Conservation (phyloP, 352 stramenopile species). For the Phytophthora kernoviae region DNA sequence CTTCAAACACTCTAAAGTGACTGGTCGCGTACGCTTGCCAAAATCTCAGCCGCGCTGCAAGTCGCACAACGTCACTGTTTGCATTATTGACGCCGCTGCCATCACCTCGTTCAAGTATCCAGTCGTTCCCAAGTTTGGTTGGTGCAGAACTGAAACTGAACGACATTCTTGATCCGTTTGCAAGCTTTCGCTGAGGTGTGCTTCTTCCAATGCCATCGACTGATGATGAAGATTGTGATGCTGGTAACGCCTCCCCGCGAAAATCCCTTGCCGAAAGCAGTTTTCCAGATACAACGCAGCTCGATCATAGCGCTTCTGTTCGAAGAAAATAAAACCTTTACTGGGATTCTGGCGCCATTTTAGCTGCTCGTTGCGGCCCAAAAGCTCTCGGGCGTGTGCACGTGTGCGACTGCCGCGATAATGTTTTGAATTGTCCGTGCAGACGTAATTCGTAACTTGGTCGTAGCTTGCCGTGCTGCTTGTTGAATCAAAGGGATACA, state of each 20-base stretch:
- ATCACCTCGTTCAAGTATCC: slow-evolving; percentile 20
- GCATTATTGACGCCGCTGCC: neutral
- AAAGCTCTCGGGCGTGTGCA: slow-evolving; percentile 37
- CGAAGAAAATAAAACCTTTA: slow-evolving; percentile 49
- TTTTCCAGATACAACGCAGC: slow-evolving; percentile 57
- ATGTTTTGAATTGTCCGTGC: slow-evolving; percentile 44
- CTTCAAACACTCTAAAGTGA: slow-evolving; percentile 60
- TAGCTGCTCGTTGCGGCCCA: slow-evolving; percentile 33
- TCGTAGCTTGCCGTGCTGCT: slow-evolving; percentile 24
- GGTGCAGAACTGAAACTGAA: slow-evolving; percentile 58
- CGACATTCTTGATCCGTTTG: slow-evolving; percentile 44
- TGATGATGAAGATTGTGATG: neutral
- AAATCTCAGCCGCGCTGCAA: slow-evolving; percentile 41
- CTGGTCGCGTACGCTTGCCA: slow-evolving; percentile 64
- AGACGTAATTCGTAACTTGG: slow-evolving; percentile 25
- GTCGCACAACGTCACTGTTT: slow-evolving; percentile 2
- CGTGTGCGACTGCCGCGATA: slow-evolving; percentile 49
- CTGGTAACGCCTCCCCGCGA: slow-evolving; percentile 3
- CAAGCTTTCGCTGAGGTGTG: slow-evolving; percentile 4
- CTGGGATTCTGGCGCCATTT: slow-evolving; percentile 62
- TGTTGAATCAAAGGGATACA: slow-evolving; percentile 19
- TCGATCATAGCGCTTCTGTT: slow-evolving; percentile 36
- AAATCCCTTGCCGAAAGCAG: slow-evolving; percentile 52
- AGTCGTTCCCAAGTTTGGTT: slow-evolving; percentile 34
- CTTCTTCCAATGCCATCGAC: neutral